Evolutionary conservation across 31 red algal genomes (phyloP).

Genomic region (Porphyra umbilicalis): DNA sequence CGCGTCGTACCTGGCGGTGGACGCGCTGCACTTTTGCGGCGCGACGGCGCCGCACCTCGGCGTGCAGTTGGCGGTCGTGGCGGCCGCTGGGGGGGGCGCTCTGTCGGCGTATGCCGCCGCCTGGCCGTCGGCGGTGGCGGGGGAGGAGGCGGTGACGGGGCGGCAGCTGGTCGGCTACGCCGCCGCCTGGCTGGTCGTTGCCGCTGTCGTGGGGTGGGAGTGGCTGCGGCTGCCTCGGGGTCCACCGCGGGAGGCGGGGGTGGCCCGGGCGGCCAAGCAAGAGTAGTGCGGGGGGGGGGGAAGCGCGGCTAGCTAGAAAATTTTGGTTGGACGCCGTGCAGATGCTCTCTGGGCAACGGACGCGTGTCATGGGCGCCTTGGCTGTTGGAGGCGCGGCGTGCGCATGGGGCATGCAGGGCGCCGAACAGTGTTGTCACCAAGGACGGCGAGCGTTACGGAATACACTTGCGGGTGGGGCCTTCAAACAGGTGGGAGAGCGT

Average conservation of each 20-base stretch:
- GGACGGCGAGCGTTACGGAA: no score
- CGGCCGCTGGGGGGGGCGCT: conserved; percentile 7
- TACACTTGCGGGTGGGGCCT: no score
- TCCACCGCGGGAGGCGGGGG: not conserved
- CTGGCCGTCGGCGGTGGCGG: conserved; percentile 20
- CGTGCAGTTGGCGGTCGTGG: conserved; percentile 14
- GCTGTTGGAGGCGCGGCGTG: no score
- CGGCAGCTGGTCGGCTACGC: not conserved
- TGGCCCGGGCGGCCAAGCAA: not conserved
- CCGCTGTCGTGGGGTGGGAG: not conserved
- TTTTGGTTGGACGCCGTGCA: no score
- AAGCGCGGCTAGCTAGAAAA: no score
- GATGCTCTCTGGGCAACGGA: no score
- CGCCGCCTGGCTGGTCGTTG: not conserved
- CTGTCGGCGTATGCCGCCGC: conserved; percentile 21
- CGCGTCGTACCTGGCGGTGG: conserved; percentile 29
- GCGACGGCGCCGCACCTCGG: not conserved
- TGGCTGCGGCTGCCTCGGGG: not conserved
- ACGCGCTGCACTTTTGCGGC: conserved; percentile 26
- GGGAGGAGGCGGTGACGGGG: not conserved
- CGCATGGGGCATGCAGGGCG: no score
- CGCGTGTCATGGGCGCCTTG: no score
- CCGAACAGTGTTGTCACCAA: no score
- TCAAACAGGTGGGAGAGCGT: no score
- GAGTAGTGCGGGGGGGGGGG: not conserved